Percentiles rank a stretch among this genome's conserved stretches.
Conservation (phyloP, 179 eudicot species). For the Drosera spatulata region DNA sequence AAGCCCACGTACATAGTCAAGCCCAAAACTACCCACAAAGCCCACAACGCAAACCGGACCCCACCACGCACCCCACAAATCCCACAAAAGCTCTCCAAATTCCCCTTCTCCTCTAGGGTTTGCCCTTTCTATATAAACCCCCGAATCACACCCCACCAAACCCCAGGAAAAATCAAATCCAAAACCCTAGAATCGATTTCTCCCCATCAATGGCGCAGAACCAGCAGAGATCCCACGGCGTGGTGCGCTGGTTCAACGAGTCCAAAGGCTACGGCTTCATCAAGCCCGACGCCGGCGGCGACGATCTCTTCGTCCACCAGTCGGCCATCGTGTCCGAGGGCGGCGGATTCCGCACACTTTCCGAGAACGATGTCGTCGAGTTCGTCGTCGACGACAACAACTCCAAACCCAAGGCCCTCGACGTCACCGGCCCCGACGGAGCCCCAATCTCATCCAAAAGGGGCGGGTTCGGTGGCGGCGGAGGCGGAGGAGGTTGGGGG, state of each 20-base stretch:
- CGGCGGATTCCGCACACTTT: constrained; percentile 38
- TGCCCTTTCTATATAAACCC: too few species aligned
- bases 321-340: constrained; percentile 39
- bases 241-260: constrained; percentile 42
- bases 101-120: too few species aligned
- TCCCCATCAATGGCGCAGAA: constrained; percentile 40
- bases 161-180: background rate
- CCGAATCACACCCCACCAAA: background rate
- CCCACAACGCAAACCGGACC: too few species aligned
- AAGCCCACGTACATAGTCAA: too few species aligned
- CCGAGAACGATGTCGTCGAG: constrained; percentile 41
- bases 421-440: constrained; percentile 49
- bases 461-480: constrained; percentile 6
- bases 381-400: constrained; percentile 24
- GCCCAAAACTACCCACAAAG: too few species aligned
- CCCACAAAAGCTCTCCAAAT: too few species aligned
- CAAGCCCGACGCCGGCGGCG: constrained; percentile 36
- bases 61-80: too few species aligned
- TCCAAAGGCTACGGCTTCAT: constrained; percentile 70
- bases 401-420: constrained; percentile 35
- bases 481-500: background rate
- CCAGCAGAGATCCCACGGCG: constrained; percentile 22
- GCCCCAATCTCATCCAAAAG: constrained; percentile 7
- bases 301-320: constrained; percentile 65
- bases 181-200: background rate